These are phyloP conservation scores for Citrus glauca DNA, from an alignment of 345 rosid species.

Conservation along the genomic window DNA sequence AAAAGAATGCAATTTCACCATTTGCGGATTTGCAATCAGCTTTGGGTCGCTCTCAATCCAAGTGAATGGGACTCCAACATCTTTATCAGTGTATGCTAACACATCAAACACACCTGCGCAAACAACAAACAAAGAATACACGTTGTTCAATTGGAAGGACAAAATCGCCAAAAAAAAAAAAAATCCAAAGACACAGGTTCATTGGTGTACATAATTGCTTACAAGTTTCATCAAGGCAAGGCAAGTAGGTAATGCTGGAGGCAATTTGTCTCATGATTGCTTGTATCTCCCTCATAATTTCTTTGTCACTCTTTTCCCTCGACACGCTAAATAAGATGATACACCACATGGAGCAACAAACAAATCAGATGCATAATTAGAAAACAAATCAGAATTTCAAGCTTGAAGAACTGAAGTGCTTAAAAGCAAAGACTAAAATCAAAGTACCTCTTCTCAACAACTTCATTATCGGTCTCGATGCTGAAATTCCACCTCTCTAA, in stretches of 20 bases:
- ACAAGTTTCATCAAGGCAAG: slow-evolving; percentile 96
- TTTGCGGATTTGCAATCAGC: slow-evolving; percentile 93
- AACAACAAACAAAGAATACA: background rate
- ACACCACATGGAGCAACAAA: background rate
- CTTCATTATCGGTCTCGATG: slow-evolving; percentile 75
- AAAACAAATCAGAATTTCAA: background rate
- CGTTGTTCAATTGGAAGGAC: background rate
- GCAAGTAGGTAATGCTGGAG: slow-evolving; percentile 90
- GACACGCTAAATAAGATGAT: slow-evolving; percentile 47
- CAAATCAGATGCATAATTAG: background rate
- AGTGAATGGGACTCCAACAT: slow-evolving; percentile 88
- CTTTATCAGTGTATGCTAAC: slow-evolving; percentile 83
- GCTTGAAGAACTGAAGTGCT: background rate
- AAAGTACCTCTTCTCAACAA: slow-evolving; percentile 76
- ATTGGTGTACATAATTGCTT: slow-evolving; percentile 16
- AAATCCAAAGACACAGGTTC: background rate
- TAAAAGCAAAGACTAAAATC: background rate
- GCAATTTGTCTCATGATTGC: slow-evolving; percentile 96
- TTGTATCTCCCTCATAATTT: slow-evolving; percentile 95
- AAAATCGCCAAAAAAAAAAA: background rate
- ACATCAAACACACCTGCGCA: slow-evolving; percentile 88
- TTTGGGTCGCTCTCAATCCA: slow-evolving; percentile 97
- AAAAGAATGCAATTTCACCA: slow-evolving; percentile 96
- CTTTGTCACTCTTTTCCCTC: slow-evolving; percentile 94
- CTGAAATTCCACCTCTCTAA: slow-evolving; percentile 95